Evolutionary conservation across 805 yeast genomes (phyloP).

Genomic region (Yarrowia yakushimensis): DNA sequence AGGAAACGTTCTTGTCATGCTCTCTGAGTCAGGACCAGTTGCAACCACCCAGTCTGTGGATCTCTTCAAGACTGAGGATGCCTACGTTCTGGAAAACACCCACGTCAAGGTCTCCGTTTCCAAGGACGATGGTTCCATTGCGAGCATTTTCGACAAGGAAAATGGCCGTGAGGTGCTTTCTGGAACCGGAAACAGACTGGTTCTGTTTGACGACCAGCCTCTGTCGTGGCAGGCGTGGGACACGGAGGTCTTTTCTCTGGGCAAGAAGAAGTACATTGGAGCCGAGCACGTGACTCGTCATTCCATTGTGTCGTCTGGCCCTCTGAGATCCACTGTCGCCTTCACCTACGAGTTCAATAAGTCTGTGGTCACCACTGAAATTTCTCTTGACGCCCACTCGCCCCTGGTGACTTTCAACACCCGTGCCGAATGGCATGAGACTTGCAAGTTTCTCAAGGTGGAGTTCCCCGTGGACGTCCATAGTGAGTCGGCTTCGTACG

Average conservation of each 20-base stretch:
- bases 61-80: slow-evolving; percentile 8
- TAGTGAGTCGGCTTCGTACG: slow-evolving; percentile 77
- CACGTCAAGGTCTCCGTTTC: slow-evolving; percentile 38
- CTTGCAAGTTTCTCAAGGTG: slow-evolving; percentile 83
- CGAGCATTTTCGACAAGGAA: slow-evolving; percentile 59
- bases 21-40: background rate
- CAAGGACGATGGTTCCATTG: slow-evolving; percentile 52
- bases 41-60: background rate
- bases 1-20: slow-evolving; percentile 47
- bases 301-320: slow-evolving; percentile 46
- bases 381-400: slow-evolving; percentile 60
- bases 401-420: slow-evolving; percentile 45
- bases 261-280: slow-evolving; percentile 55
- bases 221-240: slow-evolving; percentile 96
- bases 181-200: slow-evolving; percentile 69
- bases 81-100: slow-evolving; percentile 43
- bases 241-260: slow-evolving; percentile 83
- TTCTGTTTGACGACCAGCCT: slow-evolving; percentile 86
- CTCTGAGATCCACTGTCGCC: slow-evolving; percentile 59
- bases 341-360: slow-evolving; percentile 59
- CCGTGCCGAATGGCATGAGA: slow-evolving; percentile 81
- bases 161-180: slow-evolving; percentile 66
- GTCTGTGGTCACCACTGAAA: slow-evolving; percentile 61
- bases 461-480: slow-evolving; percentile 88
- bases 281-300: slow-evolving; percentile 40